Evolutionary conservation across 2,329 filamentous ascomycete genomes (phyloP), one percentile per base, ranked within the genome.

Genomic region (Fusarium pseudograminearum): DNA sequence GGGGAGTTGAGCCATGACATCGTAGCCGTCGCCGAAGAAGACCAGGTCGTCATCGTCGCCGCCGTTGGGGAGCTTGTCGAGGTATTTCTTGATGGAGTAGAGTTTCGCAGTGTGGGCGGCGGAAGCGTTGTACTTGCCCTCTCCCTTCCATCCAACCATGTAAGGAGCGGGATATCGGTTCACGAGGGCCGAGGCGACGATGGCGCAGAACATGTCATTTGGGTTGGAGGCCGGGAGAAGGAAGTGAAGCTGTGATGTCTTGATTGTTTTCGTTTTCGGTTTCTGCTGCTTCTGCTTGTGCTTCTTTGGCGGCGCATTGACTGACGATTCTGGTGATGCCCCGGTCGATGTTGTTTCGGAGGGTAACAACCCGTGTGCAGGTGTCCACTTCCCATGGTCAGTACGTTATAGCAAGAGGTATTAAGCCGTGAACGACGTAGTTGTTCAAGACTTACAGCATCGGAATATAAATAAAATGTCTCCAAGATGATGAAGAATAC

Each of bases 1-100:
- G 0, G 89, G 88, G 4, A 92, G 80, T 75, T 92, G 90, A 62
- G 91, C 87, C 79, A 89, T 88, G 2, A 88, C 82, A 61, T 91
- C 88, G 74, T 87, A 85, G 2, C 86, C 88, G 74, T 92, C 89
- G 8, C 89, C 83, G 47, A 91, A 82, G 60, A 91, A 78, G 10
- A 91, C 84, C 30, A 93, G 77, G 74, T 92, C 90, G 22, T 87
- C 81, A 59, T 89, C 77, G 7, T 78, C 73, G 3, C 61, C 11
- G 66, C 71, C 3, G 55, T 33, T 11, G 61, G 58, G 77, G 15
- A 83, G 69, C 63, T 81, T 82, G 61, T 81, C 81, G 28, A 83
- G 73, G 54, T 82, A 81, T 7, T 78, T 78, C 14, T 65, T 62
- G 36, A 53, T 81, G 75, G 55, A 79, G 75, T 30, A 78, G 69